These are phyloP conservation scores for Aureobasidium sp. DNA, from an alignment of 2,329 filamentous ascomycete species.

Conservation along the genomic window DNA sequence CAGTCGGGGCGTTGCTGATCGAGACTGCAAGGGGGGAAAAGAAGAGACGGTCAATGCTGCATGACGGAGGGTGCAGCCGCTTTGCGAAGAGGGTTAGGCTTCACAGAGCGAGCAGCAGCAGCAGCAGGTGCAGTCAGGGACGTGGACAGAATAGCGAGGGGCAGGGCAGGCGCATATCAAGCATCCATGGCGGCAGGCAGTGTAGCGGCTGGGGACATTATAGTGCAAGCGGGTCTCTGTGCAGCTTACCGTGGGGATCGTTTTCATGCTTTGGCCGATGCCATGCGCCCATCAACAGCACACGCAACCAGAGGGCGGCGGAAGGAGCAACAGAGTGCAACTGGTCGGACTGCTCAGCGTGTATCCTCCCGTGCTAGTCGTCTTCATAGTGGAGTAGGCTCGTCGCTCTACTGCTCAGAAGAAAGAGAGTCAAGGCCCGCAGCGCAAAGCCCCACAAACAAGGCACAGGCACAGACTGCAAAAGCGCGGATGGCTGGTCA, in stretches of 20 bases:
- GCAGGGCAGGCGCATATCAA: conserved; percentile 2
- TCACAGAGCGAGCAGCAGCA: conserved; percentile 1
- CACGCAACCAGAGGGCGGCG: neutral
- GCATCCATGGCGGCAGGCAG: conserved; percentile 4
- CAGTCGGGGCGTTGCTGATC: conserved; percentile 7
- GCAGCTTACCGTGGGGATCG: conserved; percentile 37
- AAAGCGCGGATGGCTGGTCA: neutral
- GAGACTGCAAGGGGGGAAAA: conserved; percentile 1
- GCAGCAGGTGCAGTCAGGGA: conserved; percentile 1
- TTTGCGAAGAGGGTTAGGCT: conserved; percentile 3
- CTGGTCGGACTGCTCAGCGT: conserved; percentile 7
- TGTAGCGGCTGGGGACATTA: conserved; percentile 6
- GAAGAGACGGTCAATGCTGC: conserved; percentile 11
- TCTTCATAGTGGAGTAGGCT: conserved; percentile 30
- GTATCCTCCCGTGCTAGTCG: conserved; percentile 12
- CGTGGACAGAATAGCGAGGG: conserved; percentile 1
- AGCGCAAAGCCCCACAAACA: conserved; percentile 16
- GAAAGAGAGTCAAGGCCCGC: conserved; percentile 2
- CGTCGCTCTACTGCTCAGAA: conserved; percentile 2
- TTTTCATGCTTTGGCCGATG: conserved; percentile 36
- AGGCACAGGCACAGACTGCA: conserved; percentile 3
- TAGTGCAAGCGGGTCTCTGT: conserved; percentile 8
- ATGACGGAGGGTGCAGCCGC: conserved; percentile 9
- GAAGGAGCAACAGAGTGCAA: neutral
- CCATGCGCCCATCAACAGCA: conserved; percentile 19